Conservation (phyloP, 2,329 filamentous ascomycete species). For the Claviceps pazoutovae region DNA sequence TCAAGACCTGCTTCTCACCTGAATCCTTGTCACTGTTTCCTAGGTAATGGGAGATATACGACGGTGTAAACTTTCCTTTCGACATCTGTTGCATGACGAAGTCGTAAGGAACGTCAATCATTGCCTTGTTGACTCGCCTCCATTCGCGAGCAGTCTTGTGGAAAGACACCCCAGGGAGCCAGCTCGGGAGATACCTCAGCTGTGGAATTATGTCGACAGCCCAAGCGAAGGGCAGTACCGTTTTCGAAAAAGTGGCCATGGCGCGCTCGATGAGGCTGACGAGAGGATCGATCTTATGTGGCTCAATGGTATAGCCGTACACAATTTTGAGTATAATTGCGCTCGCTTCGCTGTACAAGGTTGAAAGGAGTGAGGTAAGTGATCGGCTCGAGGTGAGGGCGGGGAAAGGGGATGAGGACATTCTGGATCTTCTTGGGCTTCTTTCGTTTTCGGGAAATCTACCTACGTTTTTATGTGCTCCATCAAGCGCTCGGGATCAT, state of each 20-base stretch:
- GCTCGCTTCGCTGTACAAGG: neutral
- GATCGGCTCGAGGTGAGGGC: too few relatives aligned
- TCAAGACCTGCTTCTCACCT: neutral
- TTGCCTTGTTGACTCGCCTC: constrained; percentile 8
- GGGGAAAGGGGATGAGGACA: too few relatives aligned
- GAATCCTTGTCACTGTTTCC: neutral
- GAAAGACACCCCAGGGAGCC: constrained; percentile 18
- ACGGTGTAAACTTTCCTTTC: constrained; percentile 7
- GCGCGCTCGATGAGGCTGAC: constrained; percentile 16
- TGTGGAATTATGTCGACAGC: constrained; percentile 18
- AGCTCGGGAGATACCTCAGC: constrained; percentile 16
- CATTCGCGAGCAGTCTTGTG: constrained; percentile 16
- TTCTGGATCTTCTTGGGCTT: too few relatives aligned
- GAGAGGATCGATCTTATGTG: constrained; percentile 15
- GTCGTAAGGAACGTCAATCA: constrained; percentile 14
- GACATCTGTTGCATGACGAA: constrained; percentile 18
- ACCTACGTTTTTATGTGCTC: constrained; percentile 1
- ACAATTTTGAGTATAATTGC: constrained; percentile 2
- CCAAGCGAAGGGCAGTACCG: constrained; percentile 18
- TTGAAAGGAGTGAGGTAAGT: too few relatives aligned
- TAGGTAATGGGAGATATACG: constrained; percentile 14
- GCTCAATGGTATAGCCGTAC: constrained; percentile 20
- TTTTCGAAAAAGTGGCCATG: constrained; percentile 15
- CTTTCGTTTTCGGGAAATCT: too few relatives aligned
- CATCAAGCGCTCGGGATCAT: neutral